Base-by-base conservation (phyloP, 306 rosid genomes). In the Malus asiatica region DNA sequence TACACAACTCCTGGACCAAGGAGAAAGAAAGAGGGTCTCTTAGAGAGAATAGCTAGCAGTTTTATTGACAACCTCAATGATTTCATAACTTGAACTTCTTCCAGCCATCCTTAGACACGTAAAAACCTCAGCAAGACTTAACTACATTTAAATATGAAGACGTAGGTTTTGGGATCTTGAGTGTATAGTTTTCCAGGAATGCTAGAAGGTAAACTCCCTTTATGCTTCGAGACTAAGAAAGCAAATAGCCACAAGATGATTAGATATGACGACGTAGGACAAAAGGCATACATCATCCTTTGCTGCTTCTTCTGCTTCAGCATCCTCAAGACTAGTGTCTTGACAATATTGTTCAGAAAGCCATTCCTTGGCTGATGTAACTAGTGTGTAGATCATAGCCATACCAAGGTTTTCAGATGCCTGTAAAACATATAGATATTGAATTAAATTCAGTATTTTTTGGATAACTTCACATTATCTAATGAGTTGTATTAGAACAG, bases 381-480 rank as follows among this genome's bases (percentile, higher is more conserved):
- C 90, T 45, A 96, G 89, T 8, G 99, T 96, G 84, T 96, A 96
- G n/a, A 96, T 83, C 99, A 96, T 96, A 71, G 99, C 97, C 99
- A 96, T 96, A 66, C 98, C 99, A 81, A 96, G 99, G 86, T 90
- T 92, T 88, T 96, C 99, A 79, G 97, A 88, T 67, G 98, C 99
- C 99, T 96, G 87, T 48, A 68, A 68, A 86, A 69, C 2, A 48
- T 65, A 13, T 61, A 45, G 4, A 19, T 15, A 75, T 53, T n/a
- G 77, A 55, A 81, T 5, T 20, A 66, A 35, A 63, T 13, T 81
- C 48, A 16, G 33, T 25, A 66, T 29, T 30, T 10, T 20, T 44
- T 1, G 12, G 35, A 74, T 52, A 46, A 25, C 23, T 35, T 53
- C 68, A 11, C 53, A 70, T 75, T 35, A 53, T 29, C 12, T 11